A percentile compares a stretch with the other conserved stretches of the same genome.
Conservation (phyloP, 768 basidiomycete genomes). For the Suillus subalutaceus region DNA sequence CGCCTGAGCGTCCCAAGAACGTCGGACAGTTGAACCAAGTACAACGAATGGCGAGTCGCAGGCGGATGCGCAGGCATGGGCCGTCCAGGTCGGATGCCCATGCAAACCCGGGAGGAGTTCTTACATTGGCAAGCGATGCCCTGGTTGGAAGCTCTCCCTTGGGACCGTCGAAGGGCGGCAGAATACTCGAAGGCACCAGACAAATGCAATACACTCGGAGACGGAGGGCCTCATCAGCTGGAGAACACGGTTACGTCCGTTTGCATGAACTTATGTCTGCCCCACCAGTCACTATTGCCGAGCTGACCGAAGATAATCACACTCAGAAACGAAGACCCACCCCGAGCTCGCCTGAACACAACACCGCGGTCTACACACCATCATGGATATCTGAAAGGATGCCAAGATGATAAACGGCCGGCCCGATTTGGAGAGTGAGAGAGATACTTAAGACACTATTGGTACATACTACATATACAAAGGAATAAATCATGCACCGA, state of each 20-base stretch:
- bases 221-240: slow-evolving; percentile 51
- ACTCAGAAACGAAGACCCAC: background rate
- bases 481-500: slow-evolving; percentile 58
- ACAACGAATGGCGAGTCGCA: slow-evolving; percentile 2
- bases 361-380: background rate
- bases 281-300: slow-evolving; percentile 4
- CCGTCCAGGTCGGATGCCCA: slow-evolving; percentile 29
- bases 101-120: slow-evolving; percentile 13
- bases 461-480: slow-evolving; percentile 1
- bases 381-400: background rate
- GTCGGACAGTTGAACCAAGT: background rate
- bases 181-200: slow-evolving; percentile 8
- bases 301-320: slow-evolving; percentile 7
- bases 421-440: background rate
- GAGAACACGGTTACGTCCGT: slow-evolving; percentile 31
- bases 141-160: slow-evolving; percentile 18
- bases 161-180: slow-evolving; percentile 7
- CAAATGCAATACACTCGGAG: slow-evolving; percentile 30
- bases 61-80: slow-evolving; percentile 14
- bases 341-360: background rate
- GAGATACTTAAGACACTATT: background rate
- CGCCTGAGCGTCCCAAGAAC: slow-evolving; percentile 33
- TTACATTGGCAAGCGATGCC: slow-evolving; percentile 6
- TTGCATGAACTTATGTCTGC: slow-evolving; percentile 10
- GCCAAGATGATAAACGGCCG: background rate